phyloP scores from a whole-genome alignment of 1,284 basidiomycete genomes.

The Heterobasidion irregulare region DNA sequence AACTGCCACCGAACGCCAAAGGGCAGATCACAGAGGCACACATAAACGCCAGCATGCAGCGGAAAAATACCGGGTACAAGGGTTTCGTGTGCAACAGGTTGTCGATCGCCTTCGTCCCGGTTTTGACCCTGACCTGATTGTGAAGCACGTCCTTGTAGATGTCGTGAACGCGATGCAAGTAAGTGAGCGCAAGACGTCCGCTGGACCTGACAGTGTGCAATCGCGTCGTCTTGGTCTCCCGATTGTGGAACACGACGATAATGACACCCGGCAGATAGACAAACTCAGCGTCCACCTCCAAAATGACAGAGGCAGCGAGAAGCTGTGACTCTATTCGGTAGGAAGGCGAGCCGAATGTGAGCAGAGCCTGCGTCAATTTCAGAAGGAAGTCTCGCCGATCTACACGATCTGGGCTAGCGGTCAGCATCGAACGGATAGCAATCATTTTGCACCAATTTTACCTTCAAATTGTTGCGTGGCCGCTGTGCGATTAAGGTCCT shows the following conservation, averaged over 20 bases:
- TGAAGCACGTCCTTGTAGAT: conserved; percentile 76
- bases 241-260: conserved; percentile 70
- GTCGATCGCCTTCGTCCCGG: conserved; percentile 54
- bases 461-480: background rate
- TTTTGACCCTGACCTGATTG: conserved; percentile 59
- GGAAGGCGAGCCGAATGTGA: conserved; percentile 79
- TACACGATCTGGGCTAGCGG: conserved; percentile 40
- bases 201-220: conserved; percentile 75
- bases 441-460: background rate
- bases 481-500: background rate
- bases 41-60: conserved; percentile 67
- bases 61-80: conserved; percentile 50
- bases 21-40: conserved; percentile 74
- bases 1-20: conserved; percentile 75
- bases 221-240: conserved; percentile 47
- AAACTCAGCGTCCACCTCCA: conserved; percentile 62
- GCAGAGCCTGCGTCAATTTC: conserved; percentile 72
- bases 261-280: conserved; percentile 76
- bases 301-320: conserved; percentile 39
- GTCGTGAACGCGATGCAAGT: conserved; percentile 64
- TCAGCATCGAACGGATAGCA: background rate
- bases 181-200: conserved; percentile 66
- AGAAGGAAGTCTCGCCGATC: conserved; percentile 72
- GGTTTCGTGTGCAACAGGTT: conserved; percentile 52
- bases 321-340: conserved; percentile 83